Evolutionary conservation across 257 asterid species (phyloP), one percentile per base, ranked within the genome.

Genomic region (Asclepias syriaca): DNA sequence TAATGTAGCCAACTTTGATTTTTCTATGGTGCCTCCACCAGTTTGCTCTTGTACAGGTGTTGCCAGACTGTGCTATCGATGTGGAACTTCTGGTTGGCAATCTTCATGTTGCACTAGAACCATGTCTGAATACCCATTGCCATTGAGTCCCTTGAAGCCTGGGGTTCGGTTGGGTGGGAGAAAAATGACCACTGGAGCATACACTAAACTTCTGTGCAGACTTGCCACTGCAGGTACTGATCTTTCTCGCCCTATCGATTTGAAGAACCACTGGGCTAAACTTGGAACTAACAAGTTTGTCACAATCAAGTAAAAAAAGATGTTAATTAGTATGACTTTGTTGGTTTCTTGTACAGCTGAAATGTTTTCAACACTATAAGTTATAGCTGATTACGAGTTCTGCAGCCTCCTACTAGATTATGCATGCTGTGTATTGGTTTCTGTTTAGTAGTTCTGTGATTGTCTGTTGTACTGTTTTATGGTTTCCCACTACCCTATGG

Each of bases 51-150:
- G 85, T 69, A 83, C 87, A 8, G 87, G 80, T 43, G 69, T 76
- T 57, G 70, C 80, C 54, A 76, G 77, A 77, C 68, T 32, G 15
- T 83, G 87, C 76, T 65, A 76, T 67, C 78, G 66, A 80, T 72
- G 79, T 61, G 87, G 85, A 8, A 69, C 79, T 43, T 74, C 76
- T 60, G 84, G 78, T 43, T 83, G 85, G 87, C 85, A 83, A 65
- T 80, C 87, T 3, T 70, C 77, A 1, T 83, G 83, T 72, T 83
- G 83, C 73, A 83, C 75, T 57, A 67, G 71, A n/a, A 59, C 79
- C 69, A 22, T 80, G 8, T 83, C 85, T 71, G 74, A 69, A 53
- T 83, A 69, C 75, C 83, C 87, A n/a, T 77, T 83, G 57, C 87
- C 87, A 8, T 40, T 73, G 74, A 76, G 74, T 37, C 72, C 74